These are phyloP conservation scores for Gossypium trilobum DNA, from an alignment of 441 rosid genomes.

Conservation along the genomic window DNA sequence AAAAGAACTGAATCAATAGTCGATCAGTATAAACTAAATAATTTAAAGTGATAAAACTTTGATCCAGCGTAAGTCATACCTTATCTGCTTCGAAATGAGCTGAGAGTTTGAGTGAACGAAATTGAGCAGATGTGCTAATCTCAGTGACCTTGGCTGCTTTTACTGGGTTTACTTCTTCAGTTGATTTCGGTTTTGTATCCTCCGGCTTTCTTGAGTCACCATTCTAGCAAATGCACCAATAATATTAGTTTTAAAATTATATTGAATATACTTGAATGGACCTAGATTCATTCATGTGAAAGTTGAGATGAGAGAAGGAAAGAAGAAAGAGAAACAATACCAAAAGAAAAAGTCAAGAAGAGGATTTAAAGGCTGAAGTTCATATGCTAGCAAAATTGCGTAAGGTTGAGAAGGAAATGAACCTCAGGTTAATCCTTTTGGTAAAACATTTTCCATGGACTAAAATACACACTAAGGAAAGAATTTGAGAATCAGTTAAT, in stretches of 20 bases:
- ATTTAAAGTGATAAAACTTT: background rate
- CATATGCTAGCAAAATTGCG: background rate
- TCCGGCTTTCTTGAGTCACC: slow-evolving; percentile 43
- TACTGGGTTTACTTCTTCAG: slow-evolving; percentile 39
- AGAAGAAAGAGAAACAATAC: background rate
- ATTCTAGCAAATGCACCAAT: slow-evolving; percentile 29
- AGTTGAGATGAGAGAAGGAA: background rate
- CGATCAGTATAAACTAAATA: background rate
- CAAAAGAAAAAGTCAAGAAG: background rate
- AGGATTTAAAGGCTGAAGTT: slow-evolving; percentile 4
- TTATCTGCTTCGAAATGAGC: slow-evolving; percentile 28
- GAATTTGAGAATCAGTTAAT: background rate
- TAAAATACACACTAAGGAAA: slow-evolving; percentile 13
- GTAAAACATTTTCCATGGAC: slow-evolving; percentile 4
- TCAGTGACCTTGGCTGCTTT: slow-evolving; percentile 45
- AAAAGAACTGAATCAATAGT: background rate
- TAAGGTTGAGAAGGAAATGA: background rate
- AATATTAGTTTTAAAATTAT: background rate
- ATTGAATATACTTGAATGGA: background rate
- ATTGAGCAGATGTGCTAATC: slow-evolving; percentile 52
- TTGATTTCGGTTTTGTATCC: slow-evolving; percentile 36
- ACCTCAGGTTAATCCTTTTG: background rate
- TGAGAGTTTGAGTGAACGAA: slow-evolving; percentile 47
- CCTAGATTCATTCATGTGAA: background rate
- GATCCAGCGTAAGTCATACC: slow-evolving; percentile 22